Evolutionary conservation across 192 early-diverging fungal species (phyloP).

Genomic region (Backusella tarrabulga): DNA sequence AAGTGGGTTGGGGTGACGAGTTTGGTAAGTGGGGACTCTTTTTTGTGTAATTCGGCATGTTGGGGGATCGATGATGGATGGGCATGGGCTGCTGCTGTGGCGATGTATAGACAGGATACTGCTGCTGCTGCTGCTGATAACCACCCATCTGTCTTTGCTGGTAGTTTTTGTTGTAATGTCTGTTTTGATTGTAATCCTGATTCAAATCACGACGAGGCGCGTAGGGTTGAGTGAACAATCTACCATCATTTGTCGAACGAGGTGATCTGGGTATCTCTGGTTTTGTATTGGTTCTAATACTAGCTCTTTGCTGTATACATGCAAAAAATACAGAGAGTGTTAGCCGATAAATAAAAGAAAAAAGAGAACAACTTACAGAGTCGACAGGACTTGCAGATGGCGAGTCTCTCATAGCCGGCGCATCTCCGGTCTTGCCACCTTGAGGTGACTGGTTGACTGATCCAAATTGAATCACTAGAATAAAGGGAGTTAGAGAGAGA

Average conservation of each 20-base stretch:
- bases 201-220: conserved; percentile 4
- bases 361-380: not conserved
- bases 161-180: not conserved
- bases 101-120: conserved; percentile 25
- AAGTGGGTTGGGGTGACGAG: not conserved
- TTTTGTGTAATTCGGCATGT: conserved; percentile 31
- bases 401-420: not conserved
- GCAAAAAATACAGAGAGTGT: not conserved
- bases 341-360: not conserved
- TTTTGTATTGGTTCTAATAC: conserved; percentile 10
- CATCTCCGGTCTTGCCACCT: conserved; percentile 21
- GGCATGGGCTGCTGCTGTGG: not conserved
- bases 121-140: conserved; percentile 26
- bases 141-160: not conserved
- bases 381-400: conserved; percentile 16
- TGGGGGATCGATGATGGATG: conserved; percentile 35
- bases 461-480: conserved; percentile 18
- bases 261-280: conserved; percentile 33
- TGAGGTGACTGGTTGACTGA: conserved; percentile 31
- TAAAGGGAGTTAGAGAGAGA: not conserved
- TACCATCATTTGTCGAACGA: conserved; percentile 27
- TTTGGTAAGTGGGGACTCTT: conserved; percentile 33
- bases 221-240: conserved; percentile 37
- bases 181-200: conserved; percentile 12
- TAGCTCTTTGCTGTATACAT: not conserved